Percentiles rank a stretch among this genome's conserved stretches.
Evolutionary conservation across 345 rosid genomes (phyloP).

Genomic region (Syzygium oleosum): DNA sequence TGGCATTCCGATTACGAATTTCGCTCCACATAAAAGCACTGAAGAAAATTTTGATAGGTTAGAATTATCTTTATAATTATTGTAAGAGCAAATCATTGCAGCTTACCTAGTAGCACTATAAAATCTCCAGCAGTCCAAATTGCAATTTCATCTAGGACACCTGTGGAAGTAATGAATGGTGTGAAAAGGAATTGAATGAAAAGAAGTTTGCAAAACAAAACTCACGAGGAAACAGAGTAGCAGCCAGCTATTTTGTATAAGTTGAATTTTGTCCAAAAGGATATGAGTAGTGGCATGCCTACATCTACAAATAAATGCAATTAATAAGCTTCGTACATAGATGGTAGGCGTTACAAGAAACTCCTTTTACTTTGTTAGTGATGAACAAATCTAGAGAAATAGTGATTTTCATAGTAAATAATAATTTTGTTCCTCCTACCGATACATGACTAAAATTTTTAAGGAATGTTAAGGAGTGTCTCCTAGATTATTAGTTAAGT

Average conservation of each 20-base stretch:
- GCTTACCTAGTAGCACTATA: background rate
- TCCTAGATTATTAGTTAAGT: background rate
- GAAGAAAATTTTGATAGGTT: background rate
- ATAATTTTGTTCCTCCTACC: background rate
- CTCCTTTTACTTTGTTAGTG: background rate
- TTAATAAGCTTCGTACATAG: background rate
- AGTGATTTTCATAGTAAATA: fast-evolving
- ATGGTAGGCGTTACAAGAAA: background rate
- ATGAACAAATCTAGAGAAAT: background rate
- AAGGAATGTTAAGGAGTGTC: background rate
- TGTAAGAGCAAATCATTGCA: background rate
- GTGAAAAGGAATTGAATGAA: too few relatives aligned
- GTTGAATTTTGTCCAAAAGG: background rate
- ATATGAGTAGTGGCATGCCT: background rate
- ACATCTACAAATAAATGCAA: background rate
- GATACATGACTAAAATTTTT: background rate
- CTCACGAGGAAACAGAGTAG: background rate
- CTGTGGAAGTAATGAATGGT: background rate
- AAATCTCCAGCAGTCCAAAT: fast-evolving
- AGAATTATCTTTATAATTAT: background rate
- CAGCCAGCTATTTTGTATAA: background rate
- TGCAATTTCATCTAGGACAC: background rate
- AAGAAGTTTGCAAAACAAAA: background rate
- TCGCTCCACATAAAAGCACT: background rate
- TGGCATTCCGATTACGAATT: background rate